Percentiles rank a stretch among this genome's conserved stretches.
Conservation (phyloP, 2,329 filamentous ascomycete species). For the Amauroascus verrucosus region DNA sequence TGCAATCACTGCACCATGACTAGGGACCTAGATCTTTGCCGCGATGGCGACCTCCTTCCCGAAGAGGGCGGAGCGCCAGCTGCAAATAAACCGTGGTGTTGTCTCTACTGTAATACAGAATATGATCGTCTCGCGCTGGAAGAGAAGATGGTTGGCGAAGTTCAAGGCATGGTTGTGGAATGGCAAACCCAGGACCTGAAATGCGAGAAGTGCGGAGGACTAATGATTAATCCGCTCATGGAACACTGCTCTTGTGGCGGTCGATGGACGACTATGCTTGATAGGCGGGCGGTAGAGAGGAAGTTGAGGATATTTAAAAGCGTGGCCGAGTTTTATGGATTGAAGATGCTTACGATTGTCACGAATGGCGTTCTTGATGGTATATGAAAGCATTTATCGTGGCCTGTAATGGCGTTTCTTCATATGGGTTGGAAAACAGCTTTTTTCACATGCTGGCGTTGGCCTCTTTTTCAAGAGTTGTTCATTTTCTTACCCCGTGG, state of each 20-base stretch:
- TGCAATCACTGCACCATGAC: conserved; percentile 86
- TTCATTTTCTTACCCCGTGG: no score
- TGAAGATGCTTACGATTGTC: conserved; percentile 70
- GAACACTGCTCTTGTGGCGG: conserved; percentile 93
- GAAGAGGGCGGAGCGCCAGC: conserved; percentile 29
- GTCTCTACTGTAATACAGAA: conserved; percentile 61
- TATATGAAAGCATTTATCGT: conserved; percentile 23
- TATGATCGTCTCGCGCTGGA: conserved; percentile 74
- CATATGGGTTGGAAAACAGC: neutral
- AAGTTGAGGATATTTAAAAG: conserved; percentile 59
- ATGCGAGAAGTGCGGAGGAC: conserved; percentile 57
- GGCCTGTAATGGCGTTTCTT: neutral
- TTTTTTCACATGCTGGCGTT: neutral
- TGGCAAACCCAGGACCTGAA: conserved; percentile 89
- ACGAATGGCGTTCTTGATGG: conserved; percentile 52
- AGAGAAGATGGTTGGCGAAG: conserved; percentile 65
- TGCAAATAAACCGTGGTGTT: conserved; percentile 54
- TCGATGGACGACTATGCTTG: conserved; percentile 64
- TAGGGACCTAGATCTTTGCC: conserved; percentile 82
- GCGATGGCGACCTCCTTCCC: conserved; percentile 70
- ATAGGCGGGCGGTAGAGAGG: conserved; percentile 54
- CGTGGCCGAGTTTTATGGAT: conserved; percentile 67
- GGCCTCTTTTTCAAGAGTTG: neutral
- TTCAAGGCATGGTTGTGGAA: conserved; percentile 63
- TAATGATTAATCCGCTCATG: conserved; percentile 86